phyloP scores from a whole-genome alignment of 2,329 filamentous ascomycete genomes.

The Diplodia mutila region DNA sequence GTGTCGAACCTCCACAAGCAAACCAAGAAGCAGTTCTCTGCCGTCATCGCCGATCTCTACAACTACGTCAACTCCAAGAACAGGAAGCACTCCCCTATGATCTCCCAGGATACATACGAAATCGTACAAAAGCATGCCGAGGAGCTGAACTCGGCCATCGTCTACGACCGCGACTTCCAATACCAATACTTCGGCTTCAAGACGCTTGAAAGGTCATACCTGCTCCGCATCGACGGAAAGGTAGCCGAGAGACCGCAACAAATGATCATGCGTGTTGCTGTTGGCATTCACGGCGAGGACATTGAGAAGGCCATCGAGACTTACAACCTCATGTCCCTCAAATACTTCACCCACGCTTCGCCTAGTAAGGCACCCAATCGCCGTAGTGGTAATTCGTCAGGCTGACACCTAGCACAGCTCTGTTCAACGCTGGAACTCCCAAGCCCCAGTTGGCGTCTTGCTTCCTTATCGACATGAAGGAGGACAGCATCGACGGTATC shows the following conservation, averaged over 20 bases:
- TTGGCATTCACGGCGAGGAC: constrained; percentile 94
- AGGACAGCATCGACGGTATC: constrained; percentile 98
- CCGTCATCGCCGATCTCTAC: constrained; percentile 90
- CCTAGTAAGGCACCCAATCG: constrained; percentile 50
- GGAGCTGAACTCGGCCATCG: constrained; percentile 97
- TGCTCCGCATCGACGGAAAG: constrained; percentile 92
- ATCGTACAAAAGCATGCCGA: constrained; percentile 95
- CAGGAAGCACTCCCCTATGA: constrained; percentile 83
- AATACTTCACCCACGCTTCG: constrained; percentile 97
- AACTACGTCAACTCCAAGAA: constrained; percentile 97
- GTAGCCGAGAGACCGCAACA: constrained; percentile 97
- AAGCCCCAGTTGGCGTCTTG: constrained; percentile 94
- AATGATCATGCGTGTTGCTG: constrained; percentile 99
- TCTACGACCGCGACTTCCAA: constrained; percentile 99
- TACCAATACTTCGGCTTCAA: constrained; percentile 99
- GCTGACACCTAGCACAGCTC: constrained; percentile 55
- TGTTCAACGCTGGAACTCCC: constrained; percentile 97
- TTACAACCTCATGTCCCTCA: constrained; percentile 98
- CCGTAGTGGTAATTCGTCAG: neutral
- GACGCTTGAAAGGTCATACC: constrained; percentile 95
- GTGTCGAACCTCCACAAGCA: constrained; percentile 99
- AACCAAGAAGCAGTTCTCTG: constrained; percentile 99
- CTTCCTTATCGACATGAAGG: constrained; percentile 99
- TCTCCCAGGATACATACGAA: constrained; percentile 86
- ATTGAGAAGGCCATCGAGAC: constrained; percentile 95